Base-by-base conservation (phyloP, 306 rosid species). In the Cotoneaster glaucophyllus region DNA sequence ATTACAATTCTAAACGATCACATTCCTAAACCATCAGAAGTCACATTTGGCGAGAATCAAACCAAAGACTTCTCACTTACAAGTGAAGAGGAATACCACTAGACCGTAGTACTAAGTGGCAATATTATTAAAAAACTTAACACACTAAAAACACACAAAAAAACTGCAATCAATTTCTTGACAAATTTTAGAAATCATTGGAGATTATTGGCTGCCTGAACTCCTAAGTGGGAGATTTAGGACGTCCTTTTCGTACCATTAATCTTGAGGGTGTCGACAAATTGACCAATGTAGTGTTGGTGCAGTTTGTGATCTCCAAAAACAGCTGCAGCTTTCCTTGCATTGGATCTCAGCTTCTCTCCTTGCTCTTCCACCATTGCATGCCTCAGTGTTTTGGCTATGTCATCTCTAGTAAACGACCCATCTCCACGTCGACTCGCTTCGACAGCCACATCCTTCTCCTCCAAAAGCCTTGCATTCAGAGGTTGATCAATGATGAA, bases 381-480 rank as follows among this genome's bases (percentile, higher is more conserved):
- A 12, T 39, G 44, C 69, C 56, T 78, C 29, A 85, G 75, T 13
- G 80, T 25, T 66, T 74, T 79, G 29, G 87, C 85, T 62, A 83
- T 71, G 29, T 65, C 84, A 62, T 76, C 70, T 44, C 71, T 74
- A 50, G n/a, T 78, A 64, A 83, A 79, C 15, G 78, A 74, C 15
- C 87, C 87, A 25, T 85, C 86, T 74, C 81, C 83, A 2, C 66
- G 28, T 54, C 80, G 82, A 5, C 79, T 43, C 31, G 83, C 83
- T 77, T 81, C 87, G 0, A 83, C 53, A 6, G 84, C 86, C 62
- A 87, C 17, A 44, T 78, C 80, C 69, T 81, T 85, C 52, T 81
- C 89, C 67, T 79, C 86, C 74, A 83, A 62, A 58, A 81, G 41
- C 62, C 80, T 83, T 39, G 85, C 86, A 75, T 81, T 83, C 13